Evolutionary conservation across 352 stramenopile genomes (phyloP).

Genomic region (Globisporangium okanoganense): DNA sequence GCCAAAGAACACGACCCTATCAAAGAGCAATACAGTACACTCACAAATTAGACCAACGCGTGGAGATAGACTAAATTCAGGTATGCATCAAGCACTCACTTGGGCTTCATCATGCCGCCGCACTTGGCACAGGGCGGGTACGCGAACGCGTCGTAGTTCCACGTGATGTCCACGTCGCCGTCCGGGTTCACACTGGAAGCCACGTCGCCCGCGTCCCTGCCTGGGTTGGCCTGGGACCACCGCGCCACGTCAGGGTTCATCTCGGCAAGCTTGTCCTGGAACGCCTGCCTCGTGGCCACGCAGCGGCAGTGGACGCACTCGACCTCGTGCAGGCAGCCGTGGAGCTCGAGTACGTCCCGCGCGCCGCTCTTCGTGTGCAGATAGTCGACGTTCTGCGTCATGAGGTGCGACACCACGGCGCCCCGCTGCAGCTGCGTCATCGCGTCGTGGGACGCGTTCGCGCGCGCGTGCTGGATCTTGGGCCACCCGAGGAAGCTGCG

Average conservation of each 20-base stretch:
- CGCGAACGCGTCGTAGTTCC: slow-evolving; percentile 79
- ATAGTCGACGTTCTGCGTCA: slow-evolving; percentile 98
- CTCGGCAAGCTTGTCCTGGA: slow-evolving; percentile 78
- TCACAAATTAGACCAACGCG: not conserved
- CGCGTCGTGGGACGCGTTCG: slow-evolving; percentile 89
- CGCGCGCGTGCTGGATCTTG: slow-evolving; percentile 70
- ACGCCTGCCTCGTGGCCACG: slow-evolving; percentile 69
- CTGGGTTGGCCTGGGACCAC: slow-evolving; percentile 33
- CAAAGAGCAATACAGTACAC: not conserved
- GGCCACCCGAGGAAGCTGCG: slow-evolving; percentile 87
- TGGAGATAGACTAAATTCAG: slow-evolving; percentile 4
- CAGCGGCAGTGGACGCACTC: slow-evolving; percentile 70
- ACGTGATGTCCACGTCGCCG: slow-evolving; percentile 90
- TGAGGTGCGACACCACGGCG: slow-evolving; percentile 52
- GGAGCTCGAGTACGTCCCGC: slow-evolving; percentile 90
- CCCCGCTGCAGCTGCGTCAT: slow-evolving; percentile 75
- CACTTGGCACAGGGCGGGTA: slow-evolving; percentile 73
- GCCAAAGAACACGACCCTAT: slow-evolving; percentile 96
- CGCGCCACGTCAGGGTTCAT: slow-evolving; percentile 73
- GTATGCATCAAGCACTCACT: slow-evolving; percentile 24
- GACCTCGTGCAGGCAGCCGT: slow-evolving; percentile 91
- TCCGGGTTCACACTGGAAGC: slow-evolving; percentile 90
- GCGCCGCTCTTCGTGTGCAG: slow-evolving; percentile 92
- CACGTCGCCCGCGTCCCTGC: slow-evolving; percentile 43
- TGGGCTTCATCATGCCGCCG: slow-evolving; percentile 78